Evolutionary conservation across 208 protist genomes (phyloP), one percentile per base, ranked within the genome.

Genomic region (Crithidia bombi): DNA sequence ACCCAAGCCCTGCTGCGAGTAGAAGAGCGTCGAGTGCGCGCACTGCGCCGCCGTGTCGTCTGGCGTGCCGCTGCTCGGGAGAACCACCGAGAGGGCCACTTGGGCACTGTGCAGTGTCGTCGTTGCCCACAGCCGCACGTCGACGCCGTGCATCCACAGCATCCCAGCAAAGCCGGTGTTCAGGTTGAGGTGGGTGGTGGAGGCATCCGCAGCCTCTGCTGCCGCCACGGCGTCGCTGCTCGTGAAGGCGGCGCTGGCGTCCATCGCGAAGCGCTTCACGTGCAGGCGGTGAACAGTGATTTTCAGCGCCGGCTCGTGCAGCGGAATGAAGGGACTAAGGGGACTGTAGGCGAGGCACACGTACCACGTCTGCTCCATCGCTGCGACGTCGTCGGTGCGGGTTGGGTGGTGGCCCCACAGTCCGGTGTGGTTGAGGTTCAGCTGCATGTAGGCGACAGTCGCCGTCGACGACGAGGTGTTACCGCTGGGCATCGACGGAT

Each of bases 371-470:
- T 79, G 55, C 50, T 64, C 12, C 41, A 15, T 46, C 36, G 69
- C 69, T 9, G 61, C 38, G 51, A 28, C 4, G 55, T 64, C 62
- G 54, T 75, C 59, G 0, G 51, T 69, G 66, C 51, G 76, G 76
- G 41, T 72, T 36, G 47, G 65, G 61, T 70, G 73, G 36, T 62
- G 52, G 51, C 83, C 83, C 81, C 83, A 92, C 71, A 89, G 79
- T 3, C 87, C 87, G 25, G 87, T 92, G 73, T 89, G 80, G 61
- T 92, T 92, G 23, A 83, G 56, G 50, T 87, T 84, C 35, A 92
- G 67, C 69, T 86, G 78, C 38, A 87, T 47, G 77, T 86, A 90
- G 17, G 79, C 71, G 32, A 92, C 49, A 35, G 41, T 62, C 26
- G n/a, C 26, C 55, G 35, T 57, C 23, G 21, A 11, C 32, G 12